A percentile compares a stretch with the other conserved stretches of the same genome.
These are phyloP conservation scores for Solanum lignicaule DNA, from an alignment of 257 asterid species.

Conservation along the genomic window DNA sequence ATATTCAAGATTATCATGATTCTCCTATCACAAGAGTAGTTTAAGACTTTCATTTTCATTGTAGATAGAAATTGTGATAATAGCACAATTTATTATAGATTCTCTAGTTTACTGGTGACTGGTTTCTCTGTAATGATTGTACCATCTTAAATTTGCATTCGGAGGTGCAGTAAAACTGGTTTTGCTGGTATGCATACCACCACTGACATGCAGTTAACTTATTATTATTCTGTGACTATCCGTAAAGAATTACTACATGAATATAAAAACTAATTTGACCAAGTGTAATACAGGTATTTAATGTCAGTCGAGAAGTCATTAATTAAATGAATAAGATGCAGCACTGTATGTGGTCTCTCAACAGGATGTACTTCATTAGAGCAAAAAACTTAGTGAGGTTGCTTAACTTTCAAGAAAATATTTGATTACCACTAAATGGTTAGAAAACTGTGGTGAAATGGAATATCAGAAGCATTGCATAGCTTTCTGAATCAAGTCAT, in stretches of 20 bases:
- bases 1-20: neutral
- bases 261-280: neutral
- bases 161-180: neutral
- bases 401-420: neutral
- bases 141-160: neutral
- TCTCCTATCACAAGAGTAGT: neutral
- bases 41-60: neutral
- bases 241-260: neutral
- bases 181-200: neutral
- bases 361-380: neutral
- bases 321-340: neutral
- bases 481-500: neutral
- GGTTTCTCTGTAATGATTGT: neutral
- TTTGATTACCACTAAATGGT: neutral
- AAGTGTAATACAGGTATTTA: neutral
- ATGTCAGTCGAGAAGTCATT: neutral
- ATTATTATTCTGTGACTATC: neutral
- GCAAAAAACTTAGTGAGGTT: neutral
- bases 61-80: neutral
- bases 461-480: neutral
- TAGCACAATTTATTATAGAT: neutral
- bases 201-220: neutral
- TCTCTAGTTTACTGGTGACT: neutral
- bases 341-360: neutral
- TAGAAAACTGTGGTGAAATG: neutral